These are phyloP conservation scores for Wickerhamomyces sp. DNA, from an alignment of 1,139 yeast species.

Conservation along the genomic window DNA sequence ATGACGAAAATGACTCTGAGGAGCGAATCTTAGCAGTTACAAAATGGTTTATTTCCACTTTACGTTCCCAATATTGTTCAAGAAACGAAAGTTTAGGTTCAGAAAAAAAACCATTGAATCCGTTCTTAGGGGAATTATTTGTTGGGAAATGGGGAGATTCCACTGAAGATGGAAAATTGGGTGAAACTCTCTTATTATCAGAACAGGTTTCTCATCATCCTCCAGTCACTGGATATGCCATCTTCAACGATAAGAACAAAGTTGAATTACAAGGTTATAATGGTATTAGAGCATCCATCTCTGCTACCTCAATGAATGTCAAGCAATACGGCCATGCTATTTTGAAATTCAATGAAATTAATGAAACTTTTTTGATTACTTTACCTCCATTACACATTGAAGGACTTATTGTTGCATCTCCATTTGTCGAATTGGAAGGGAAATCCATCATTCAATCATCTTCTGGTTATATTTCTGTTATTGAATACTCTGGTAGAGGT, in stretches of 20 bases:
- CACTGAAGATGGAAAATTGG: conserved; percentile 40
- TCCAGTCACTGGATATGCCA: conserved; percentile 85
- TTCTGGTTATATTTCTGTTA: conserved; percentile 64
- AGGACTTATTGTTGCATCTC: conserved; percentile 85
- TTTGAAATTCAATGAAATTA: conserved; percentile 51
- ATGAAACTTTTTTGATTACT: conserved; percentile 76
- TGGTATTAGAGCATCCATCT: conserved; percentile 79
- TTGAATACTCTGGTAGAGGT: conserved; percentile 90
- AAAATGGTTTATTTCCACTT: conserved; percentile 86
- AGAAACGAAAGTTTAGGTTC: conserved; percentile 87
- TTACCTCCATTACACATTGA: conserved; percentile 95
- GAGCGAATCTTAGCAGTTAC: conserved; percentile 75
- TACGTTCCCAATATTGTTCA: conserved; percentile 90
- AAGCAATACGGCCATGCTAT: conserved; percentile 92
- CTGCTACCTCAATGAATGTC: conserved; percentile 71
- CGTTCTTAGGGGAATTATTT: conserved; percentile 88
- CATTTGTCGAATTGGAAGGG: conserved; percentile 87
- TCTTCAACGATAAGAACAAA: conserved; percentile 65
- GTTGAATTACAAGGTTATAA: conserved; percentile 80
- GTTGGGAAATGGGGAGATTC: conserved; percentile 77
- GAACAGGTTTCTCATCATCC: conserved; percentile 98
- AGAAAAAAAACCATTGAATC: conserved; percentile 94
- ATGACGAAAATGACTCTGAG: conserved; percentile 36
- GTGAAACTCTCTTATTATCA: conserved; percentile 70
- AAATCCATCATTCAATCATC: conserved; percentile 77